These are phyloP conservation scores for Aspergillus chevalieri DNA, from an alignment of 2,329 filamentous ascomycete genomes.

Conservation along the genomic window DNA sequence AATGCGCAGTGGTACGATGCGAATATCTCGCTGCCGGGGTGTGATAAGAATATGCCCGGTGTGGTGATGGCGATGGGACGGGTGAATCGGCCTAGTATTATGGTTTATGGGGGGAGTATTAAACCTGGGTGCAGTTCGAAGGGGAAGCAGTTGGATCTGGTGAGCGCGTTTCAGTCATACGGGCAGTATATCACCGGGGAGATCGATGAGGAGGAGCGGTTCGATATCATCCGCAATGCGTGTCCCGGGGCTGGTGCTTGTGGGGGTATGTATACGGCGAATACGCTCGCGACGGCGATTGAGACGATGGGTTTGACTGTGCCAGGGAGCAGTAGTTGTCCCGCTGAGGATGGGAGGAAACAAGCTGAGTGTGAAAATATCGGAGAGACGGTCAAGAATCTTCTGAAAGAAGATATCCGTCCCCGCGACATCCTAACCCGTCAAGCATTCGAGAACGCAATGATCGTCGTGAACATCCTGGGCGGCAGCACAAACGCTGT, in stretches of 20 bases:
- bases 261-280: constrained; percentile 73
- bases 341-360: constrained; percentile 64
- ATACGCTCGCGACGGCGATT: constrained; percentile 64
- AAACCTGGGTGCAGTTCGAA: constrained; percentile 72
- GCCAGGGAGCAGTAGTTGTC: constrained; percentile 68
- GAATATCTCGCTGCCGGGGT: constrained; percentile 88
- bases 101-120: constrained; percentile 94
- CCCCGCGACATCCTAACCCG: constrained; percentile 70
- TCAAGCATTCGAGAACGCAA: constrained; percentile 71
- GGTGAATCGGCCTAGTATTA: constrained; percentile 82
- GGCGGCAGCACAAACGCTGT: constrained; percentile 78
- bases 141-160: constrained; percentile 70
- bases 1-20: constrained; percentile 94
- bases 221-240: constrained; percentile 30
- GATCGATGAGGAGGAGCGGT: constrained; percentile 8
- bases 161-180: constrained; percentile 92
- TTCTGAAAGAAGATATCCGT: constrained; percentile 65
- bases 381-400: constrained; percentile 62
- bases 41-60: constrained; percentile 97
- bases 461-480: constrained; percentile 70
- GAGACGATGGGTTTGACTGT: constrained; percentile 66
- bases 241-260: constrained; percentile 73
- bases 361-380: constrained; percentile 61
- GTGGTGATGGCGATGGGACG: constrained; percentile 85
- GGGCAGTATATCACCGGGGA: constrained; percentile 65